A percentile compares a stretch with the other conserved stretches of the same genome.
phyloP scores from a whole-genome alignment of 108 stramenopile species.

The Hondaea fermentalgiana region DNA sequence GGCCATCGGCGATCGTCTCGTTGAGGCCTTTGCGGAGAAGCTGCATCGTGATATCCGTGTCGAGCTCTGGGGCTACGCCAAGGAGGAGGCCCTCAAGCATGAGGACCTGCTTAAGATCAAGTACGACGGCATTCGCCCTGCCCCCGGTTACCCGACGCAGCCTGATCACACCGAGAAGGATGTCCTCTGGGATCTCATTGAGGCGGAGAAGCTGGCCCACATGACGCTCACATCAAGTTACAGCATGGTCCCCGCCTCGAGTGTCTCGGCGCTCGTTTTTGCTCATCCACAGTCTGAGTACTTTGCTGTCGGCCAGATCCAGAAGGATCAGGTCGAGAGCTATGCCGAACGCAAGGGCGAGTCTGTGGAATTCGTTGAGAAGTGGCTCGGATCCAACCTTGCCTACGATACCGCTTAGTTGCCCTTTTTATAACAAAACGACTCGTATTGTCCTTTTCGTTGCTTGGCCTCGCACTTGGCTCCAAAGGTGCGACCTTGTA shows the following conservation, averaged over 20 bases:
- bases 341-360: constrained; percentile 88
- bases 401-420: constrained; percentile 66
- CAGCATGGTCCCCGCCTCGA: constrained; percentile 96
- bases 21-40: constrained; percentile 99
- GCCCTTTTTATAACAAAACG: too few species aligned
- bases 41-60: constrained; percentile 86
- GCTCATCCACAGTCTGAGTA: constrained; percentile 87
- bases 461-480: too few species aligned
- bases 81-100: constrained; percentile 67
- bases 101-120: constrained; percentile 94
- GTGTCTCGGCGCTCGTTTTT: constrained; percentile 94
- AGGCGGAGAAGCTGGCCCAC: constrained; percentile 81
- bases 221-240: constrained; percentile 82
- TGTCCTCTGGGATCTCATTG: constrained; percentile 90
- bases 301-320: constrained; percentile 96
- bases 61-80: constrained; percentile 94
- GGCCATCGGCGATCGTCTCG: constrained; percentile 92
- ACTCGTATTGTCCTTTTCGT: too few species aligned
- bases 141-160: constrained; percentile 98
- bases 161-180: constrained; percentile 99
- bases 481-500: too few species aligned
- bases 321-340: constrained; percentile 94
- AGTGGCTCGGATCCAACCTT: constrained; percentile 93
- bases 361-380: constrained; percentile 68
- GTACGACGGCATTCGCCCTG: constrained; percentile 98